phyloP scores from a whole-genome alignment of 495 filamentous ascomycete species.

The Immersiella caudata region DNA sequence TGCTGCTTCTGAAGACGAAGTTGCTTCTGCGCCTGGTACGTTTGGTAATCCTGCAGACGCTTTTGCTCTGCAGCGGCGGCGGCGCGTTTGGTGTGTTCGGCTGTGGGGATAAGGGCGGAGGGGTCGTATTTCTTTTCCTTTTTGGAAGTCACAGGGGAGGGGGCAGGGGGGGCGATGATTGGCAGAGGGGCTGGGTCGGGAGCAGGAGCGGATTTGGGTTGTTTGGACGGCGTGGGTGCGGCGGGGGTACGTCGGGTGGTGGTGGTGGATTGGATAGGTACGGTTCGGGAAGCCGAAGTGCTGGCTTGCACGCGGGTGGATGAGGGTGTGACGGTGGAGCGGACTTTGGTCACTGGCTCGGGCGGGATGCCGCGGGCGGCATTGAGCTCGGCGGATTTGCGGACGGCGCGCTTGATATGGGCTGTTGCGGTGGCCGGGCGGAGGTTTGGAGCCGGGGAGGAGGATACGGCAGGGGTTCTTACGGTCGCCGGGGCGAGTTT shows the following conservation, averaged over 20 bases:
- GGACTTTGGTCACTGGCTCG: neutral
- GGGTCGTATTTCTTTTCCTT: conserved; percentile 32
- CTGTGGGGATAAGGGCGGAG: conserved; percentile 29
- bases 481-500: conserved; percentile 16
- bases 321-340: neutral
- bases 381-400: conserved; percentile 21
- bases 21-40: neutral
- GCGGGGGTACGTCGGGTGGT: neutral
- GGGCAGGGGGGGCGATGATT: conserved; percentile 1
- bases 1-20: neutral
- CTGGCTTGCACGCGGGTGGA: neutral
- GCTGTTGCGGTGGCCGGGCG: conserved; percentile 26
- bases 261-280: neutral
- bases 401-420: conserved; percentile 29
- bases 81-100: conserved; percentile 16
- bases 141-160: conserved; percentile 12
- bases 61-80: neutral
- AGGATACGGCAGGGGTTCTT: conserved; percentile 12
- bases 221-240: neutral
- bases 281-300: neutral
- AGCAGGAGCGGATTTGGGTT: neutral
- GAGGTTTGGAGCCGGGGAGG: conserved; percentile 20
- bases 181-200: neutral
- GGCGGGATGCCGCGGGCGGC: neutral
- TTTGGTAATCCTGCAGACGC: neutral